These are phyloP conservation scores for Alternaria gaisen DNA, from an alignment of 2,329 filamentous ascomycete genomes.

Conservation along the genomic window DNA sequence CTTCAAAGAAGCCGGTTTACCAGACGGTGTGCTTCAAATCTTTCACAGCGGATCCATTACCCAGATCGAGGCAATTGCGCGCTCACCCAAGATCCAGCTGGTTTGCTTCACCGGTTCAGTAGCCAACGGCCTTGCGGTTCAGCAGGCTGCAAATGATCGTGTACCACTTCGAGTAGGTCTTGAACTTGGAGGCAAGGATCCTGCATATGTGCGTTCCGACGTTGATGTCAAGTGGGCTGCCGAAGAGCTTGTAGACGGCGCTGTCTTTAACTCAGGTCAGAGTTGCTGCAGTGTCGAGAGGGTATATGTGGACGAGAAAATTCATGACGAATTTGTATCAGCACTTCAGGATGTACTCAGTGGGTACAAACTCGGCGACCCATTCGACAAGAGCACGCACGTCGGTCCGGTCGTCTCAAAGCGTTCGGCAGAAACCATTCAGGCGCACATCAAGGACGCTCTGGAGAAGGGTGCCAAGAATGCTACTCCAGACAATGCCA, in stretches of 20 bases:
- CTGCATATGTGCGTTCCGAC: conserved; percentile 85
- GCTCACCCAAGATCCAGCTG: conserved; percentile 77
- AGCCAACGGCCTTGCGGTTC: conserved; percentile 83
- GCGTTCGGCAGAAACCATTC: conserved; percentile 77
- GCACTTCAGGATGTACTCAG: conserved; percentile 80
- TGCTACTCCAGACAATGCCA: conserved; percentile 81
- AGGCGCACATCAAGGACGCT: conserved; percentile 82
- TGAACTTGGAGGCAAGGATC: conserved; percentile 94
- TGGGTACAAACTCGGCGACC: conserved; percentile 87
- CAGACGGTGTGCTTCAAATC: conserved; percentile 84
- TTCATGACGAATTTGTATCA: conserved; percentile 83
- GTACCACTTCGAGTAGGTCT: conserved; percentile 82
- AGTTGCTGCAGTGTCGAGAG: conserved; percentile 94
- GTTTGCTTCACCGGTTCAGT: conserved; percentile 96
- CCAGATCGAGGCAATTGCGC: conserved; percentile 80
- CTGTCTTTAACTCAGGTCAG: conserved; percentile 98
- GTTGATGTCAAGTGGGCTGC: conserved; percentile 92
- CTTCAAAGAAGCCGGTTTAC: conserved; percentile 82
- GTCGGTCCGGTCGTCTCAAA: conserved; percentile 89
- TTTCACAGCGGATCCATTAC: conserved; percentile 86
- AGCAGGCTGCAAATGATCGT: conserved; percentile 83
- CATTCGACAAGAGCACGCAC: conserved; percentile 78
- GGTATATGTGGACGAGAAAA: conserved; percentile 85
- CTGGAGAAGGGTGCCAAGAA: conserved; percentile 84
- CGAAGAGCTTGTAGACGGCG: conserved; percentile 92